These are phyloP conservation scores for Russula brevipes DNA, from an alignment of 768 basidiomycete species.

Conservation along the genomic window DNA sequence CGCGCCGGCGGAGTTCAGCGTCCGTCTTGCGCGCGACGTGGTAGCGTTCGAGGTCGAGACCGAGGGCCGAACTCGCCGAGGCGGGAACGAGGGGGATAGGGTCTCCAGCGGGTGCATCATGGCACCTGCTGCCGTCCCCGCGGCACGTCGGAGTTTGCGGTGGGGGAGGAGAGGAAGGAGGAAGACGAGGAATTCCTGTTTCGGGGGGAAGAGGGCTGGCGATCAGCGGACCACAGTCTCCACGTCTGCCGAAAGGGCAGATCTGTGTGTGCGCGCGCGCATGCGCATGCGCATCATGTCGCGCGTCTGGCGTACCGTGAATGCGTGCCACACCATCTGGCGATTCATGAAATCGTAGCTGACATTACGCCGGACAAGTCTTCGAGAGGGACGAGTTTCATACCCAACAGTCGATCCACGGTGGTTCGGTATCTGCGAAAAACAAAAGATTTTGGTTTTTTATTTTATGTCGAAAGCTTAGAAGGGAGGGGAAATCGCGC, in stretches of 20 bases:
- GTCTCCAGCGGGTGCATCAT: conserved; percentile 30
- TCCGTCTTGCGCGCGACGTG: background rate
- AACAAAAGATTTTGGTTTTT: background rate
- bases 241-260: background rate
- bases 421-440: conserved; percentile 73
- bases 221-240: background rate
- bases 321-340: conserved; percentile 98
- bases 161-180: conserved; percentile 79
- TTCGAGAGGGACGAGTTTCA: conserved; percentile 72
- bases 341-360: conserved; percentile 99
- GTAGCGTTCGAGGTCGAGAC: conserved; percentile 4
- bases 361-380: conserved; percentile 71
- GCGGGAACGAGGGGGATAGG: conserved; percentile 32
- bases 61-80: conserved; percentile 31
- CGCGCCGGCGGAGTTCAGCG: conserved; percentile 31
- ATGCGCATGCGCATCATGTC: background rate
- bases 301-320: conserved; percentile 60
- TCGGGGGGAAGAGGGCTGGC: background rate
- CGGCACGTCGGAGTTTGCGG: conserved; percentile 54
- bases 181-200: conserved; percentile 92
- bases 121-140: conserved; percentile 31
- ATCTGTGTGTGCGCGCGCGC: too few species aligned
- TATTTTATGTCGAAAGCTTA: background rate
- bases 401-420: conserved; percentile 67
- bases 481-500: too few species aligned